Conservation (phyloP, 768 basidiomycete genomes). For the Lyophyllum decastes region DNA sequence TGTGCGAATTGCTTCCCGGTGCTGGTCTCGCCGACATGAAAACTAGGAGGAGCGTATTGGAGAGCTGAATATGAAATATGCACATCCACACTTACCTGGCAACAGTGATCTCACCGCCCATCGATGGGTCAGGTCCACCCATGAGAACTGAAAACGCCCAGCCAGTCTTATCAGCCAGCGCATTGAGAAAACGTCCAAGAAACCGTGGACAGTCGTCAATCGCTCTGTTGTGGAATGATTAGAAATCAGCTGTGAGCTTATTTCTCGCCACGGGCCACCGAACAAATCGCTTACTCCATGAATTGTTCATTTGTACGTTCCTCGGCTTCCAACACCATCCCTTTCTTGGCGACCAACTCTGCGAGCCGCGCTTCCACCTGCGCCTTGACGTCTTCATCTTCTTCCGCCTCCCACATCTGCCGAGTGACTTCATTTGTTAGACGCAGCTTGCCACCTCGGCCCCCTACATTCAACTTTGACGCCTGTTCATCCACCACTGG, state of each 20-base stretch:
- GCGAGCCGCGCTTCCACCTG: constrained; percentile 1
- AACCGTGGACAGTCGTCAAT: background rate
- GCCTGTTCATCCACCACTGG: background rate
- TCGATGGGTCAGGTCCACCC: constrained; percentile 5
- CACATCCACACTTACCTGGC: constrained; percentile 5
- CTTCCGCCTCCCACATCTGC: background rate
- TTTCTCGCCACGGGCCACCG: background rate
- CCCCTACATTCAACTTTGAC: background rate
- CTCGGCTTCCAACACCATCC: background rate
- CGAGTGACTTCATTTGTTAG: background rate
- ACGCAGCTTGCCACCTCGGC: background rate
- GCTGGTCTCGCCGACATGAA: constrained; percentile 2
- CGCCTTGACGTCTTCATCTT: background rate
- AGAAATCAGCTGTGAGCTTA: background rate
- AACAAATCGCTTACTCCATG: background rate
- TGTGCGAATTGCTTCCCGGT: constrained; percentile 2
- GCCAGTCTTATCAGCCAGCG: background rate
- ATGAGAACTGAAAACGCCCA: constrained; percentile 3
- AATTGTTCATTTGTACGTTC: background rate
- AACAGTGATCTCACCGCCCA: constrained; percentile 1
- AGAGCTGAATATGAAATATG: background rate
- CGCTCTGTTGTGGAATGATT: background rate
- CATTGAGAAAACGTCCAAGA: background rate
- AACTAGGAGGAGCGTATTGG: background rate
- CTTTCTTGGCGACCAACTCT: background rate